Evolutionary conservation across 2,329 filamentous ascomycete genomes (phyloP).

Genomic region (Lachnellula suecica): DNA sequence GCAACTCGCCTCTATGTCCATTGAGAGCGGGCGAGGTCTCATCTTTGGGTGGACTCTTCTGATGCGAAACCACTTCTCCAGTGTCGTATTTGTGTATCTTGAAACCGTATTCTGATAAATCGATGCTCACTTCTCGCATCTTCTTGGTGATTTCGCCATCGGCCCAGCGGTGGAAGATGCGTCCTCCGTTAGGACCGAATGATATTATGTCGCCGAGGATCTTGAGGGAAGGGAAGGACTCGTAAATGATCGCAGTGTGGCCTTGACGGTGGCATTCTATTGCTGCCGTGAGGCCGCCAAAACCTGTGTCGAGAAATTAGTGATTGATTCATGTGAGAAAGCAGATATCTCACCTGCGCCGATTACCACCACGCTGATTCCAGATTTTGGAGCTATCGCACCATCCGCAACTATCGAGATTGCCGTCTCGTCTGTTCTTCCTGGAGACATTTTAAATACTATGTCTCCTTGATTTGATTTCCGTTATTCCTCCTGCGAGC

Average conservation of each 20-base stretch:
- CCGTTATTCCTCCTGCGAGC: neutral
- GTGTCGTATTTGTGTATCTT: conserved; percentile 43
- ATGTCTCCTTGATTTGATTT: neutral
- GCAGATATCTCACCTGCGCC: conserved; percentile 17
- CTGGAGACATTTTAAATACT: neutral
- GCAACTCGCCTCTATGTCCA: conserved; percentile 55
- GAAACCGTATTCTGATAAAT: conserved; percentile 39
- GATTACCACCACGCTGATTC: conserved; percentile 23
- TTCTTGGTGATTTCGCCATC: conserved; percentile 39
- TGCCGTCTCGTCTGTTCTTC: neutral
- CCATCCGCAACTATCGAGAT: conserved; percentile 8
- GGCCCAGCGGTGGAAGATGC: conserved; percentile 56
- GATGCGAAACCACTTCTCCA: conserved; percentile 38
- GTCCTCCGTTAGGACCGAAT: conserved; percentile 55
- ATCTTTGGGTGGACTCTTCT: conserved; percentile 38
- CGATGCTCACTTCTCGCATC: conserved; percentile 19
- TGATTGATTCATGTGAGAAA: neutral
- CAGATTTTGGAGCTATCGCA: conserved; percentile 9
- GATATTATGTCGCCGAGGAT: conserved; percentile 49
- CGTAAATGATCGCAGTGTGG: conserved; percentile 49
- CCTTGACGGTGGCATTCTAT: conserved; percentile 61
- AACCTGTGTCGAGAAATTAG: conserved; percentile 39
- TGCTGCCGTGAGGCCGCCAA: conserved; percentile 58
- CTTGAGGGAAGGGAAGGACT: conserved; percentile 44
- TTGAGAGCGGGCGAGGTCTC: conserved; percentile 33